Evolutionary conservation across 768 basidiomycete species (phyloP).

Genomic region (Rhodotorula taiwanensis): DNA sequence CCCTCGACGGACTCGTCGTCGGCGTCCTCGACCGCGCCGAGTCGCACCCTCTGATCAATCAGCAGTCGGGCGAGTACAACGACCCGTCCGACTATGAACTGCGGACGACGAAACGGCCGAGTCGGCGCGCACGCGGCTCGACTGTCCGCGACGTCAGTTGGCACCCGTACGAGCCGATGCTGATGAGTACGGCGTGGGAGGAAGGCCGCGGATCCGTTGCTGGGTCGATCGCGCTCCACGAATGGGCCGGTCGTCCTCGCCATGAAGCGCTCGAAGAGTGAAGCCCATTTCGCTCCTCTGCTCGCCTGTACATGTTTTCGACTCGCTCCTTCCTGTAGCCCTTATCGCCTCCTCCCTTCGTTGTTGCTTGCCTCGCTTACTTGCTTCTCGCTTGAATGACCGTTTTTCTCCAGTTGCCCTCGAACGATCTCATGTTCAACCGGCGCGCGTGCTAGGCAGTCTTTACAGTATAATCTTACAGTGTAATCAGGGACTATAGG

Average conservation of each 20-base stretch:
- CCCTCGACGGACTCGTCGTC: conserved; percentile 77
- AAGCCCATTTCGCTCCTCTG: too few relatives aligned
- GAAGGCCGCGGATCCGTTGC: conserved; percentile 51
- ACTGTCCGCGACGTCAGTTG: conserved; percentile 93
- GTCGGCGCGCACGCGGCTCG: conserved; percentile 41
- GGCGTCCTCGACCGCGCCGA: conserved; percentile 75
- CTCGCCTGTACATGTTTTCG: too few relatives aligned
- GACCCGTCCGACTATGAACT: conserved; percentile 59
- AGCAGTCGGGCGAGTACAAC: conserved; percentile 40
- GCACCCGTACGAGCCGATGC: conserved; percentile 81
- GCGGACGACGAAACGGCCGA: conserved; percentile 5
- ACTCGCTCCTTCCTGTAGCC: too few relatives aligned
- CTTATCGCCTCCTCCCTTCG: too few relatives aligned
- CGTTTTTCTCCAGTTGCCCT: too few relatives aligned
- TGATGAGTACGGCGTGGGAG: conserved; percentile 91
- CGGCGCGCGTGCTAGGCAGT: too few relatives aligned
- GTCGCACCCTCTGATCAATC: conserved; percentile 56
- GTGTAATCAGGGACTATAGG: too few relatives aligned
- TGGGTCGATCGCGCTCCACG: conserved; percentile 75
- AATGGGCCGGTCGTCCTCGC: conserved; percentile 65
- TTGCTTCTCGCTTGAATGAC: too few relatives aligned
- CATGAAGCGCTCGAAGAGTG: conserved; percentile 18
- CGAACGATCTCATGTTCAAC: too few relatives aligned
- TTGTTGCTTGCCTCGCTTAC: too few relatives aligned
- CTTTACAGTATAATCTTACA: too few relatives aligned